Conservation (phyloP, 2,329 filamentous ascomycete genomes). For the Westerdykella ornata region DNA sequence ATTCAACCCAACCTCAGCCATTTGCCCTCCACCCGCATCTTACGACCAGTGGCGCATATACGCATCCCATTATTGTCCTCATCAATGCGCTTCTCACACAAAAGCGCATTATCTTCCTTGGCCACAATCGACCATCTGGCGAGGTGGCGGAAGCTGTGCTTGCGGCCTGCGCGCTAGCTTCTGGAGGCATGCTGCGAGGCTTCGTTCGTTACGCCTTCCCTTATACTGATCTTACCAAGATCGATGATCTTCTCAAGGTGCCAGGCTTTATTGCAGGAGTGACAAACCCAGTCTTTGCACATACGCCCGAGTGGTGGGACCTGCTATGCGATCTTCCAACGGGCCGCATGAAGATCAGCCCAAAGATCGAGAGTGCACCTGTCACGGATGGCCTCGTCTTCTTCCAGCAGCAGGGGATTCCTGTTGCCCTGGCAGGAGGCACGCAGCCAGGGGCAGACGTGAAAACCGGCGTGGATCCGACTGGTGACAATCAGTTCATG, state of each 20-base stretch:
- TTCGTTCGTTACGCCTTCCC: slow-evolving; percentile 96
- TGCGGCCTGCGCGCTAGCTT: slow-evolving; percentile 89
- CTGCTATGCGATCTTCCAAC: slow-evolving; percentile 86
- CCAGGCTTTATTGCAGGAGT: slow-evolving; percentile 97
- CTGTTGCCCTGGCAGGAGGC: slow-evolving; percentile 20
- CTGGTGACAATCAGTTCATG: slow-evolving; percentile 86
- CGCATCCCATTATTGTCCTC: slow-evolving; percentile 90
- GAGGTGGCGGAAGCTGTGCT: slow-evolving; percentile 97
- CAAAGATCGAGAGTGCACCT: slow-evolving; percentile 71
- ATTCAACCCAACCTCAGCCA: slow-evolving; percentile 73
- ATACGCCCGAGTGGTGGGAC: slow-evolving; percentile 98
- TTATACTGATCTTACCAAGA: slow-evolving; percentile 95
- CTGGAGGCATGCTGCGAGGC: slow-evolving; percentile 82
- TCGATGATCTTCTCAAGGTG: slow-evolving; percentile 91
- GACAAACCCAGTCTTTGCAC: slow-evolving; percentile 91
- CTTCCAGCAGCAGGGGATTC: slow-evolving; percentile 65
- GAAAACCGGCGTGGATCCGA: slow-evolving; percentile 55
- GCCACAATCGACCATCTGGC: slow-evolving; percentile 88
- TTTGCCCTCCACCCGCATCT: slow-evolving; percentile 86
- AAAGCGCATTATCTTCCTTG: slow-evolving; percentile 92
- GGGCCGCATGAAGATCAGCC: slow-evolving; percentile 90
- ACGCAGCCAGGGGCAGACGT: slow-evolving; percentile 22
- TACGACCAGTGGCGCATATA: slow-evolving; percentile 81
- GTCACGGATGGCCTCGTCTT: slow-evolving; percentile 78
- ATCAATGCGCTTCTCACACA: slow-evolving; percentile 93